These are phyloP conservation scores for Gossypium anomalum DNA, from an alignment of 345 rosid genomes.

Conservation along the genomic window DNA sequence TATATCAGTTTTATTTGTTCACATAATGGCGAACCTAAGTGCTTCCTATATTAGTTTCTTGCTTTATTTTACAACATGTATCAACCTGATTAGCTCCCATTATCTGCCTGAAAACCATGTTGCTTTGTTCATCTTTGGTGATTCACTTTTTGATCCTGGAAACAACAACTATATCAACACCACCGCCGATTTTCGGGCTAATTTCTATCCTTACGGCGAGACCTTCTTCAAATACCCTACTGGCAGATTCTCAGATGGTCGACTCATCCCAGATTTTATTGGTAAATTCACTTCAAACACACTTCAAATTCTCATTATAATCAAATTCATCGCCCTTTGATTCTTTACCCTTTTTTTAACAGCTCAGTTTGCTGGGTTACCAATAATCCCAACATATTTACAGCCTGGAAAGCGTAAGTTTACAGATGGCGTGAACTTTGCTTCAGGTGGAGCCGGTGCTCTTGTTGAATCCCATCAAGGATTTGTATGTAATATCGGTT, in stretches of 20 bases:
- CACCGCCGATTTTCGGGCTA: constrained; percentile 16
- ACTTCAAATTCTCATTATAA: not conserved
- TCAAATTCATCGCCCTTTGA: not conserved
- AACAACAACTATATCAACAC: constrained; percentile 41
- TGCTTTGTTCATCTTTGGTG: constrained; percentile 42
- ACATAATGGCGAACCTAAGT: not conserved
- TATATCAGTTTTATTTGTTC: not conserved
- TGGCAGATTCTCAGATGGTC: constrained; percentile 41
- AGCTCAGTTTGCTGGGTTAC: constrained; percentile 44
- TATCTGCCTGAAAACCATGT: constrained; percentile 21
- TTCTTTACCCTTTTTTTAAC: not conserved
- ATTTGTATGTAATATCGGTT: not conserved
- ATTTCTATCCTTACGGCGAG: constrained; percentile 40
- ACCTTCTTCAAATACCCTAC: constrained; percentile 38
- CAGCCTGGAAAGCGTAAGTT: constrained; percentile 17
- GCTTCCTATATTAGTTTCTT: not conserved
- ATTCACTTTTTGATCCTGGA: constrained; percentile 44
- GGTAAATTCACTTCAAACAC: constrained; percentile 19
- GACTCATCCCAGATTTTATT: constrained; percentile 41
- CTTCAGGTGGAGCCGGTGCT: constrained; percentile 36
- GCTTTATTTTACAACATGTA: constrained; percentile 6
- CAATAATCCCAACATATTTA: constrained; percentile 43
- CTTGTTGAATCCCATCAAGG: constrained; percentile 26
- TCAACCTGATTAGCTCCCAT: constrained; percentile 14
- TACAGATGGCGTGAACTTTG: constrained; percentile 29